Evolutionary conservation across 2,329 filamentous ascomycete species (phyloP).

Genomic region (Penicillium sp.): DNA sequence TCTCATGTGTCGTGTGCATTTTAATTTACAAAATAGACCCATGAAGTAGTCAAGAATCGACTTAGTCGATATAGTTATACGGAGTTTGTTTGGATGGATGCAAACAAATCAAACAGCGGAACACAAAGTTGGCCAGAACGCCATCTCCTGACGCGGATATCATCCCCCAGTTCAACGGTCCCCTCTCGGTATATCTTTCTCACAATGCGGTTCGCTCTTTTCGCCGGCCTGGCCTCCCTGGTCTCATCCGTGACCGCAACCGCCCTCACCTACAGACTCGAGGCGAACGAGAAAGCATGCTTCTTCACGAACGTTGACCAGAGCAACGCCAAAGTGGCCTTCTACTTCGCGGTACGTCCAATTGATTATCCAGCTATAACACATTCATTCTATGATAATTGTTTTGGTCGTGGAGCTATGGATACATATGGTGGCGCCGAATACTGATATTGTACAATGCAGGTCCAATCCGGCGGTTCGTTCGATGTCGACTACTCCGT

Average conservation of each 20-base stretch:
- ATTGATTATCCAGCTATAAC: not conserved
- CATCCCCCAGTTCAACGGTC: constrained; percentile 13
- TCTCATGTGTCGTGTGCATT: not conserved
- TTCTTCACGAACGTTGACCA: constrained; percentile 83
- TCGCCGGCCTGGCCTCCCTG: constrained; percentile 69
- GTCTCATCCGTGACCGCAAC: constrained; percentile 75
- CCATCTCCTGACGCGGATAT: constrained; percentile 28
- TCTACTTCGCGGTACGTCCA: constrained; percentile 88
- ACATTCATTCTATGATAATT: not conserved
- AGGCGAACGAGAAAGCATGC: constrained; percentile 90
- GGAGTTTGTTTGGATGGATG: constrained; percentile 30
- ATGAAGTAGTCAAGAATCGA: constrained; percentile 13
- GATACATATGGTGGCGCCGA: not conserved
- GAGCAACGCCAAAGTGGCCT: constrained; percentile 84
- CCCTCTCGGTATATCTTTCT: constrained; percentile 16
- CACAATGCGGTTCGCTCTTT: constrained; percentile 65
- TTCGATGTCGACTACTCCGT: constrained; percentile 97
- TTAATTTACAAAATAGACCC: not conserved
- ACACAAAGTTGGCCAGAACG: constrained; percentile 37
- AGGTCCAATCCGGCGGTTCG: constrained; percentile 97
- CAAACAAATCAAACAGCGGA: constrained; percentile 38
- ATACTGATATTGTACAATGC: constrained; percentile 11
- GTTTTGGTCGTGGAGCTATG: not conserved
- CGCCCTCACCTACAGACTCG: constrained; percentile 88
- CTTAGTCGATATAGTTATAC: constrained; percentile 6